Percentiles rank a stretch among this genome's conserved stretches.
phyloP scores from a whole-genome alignment of 768 basidiomycete species.

The Exsudoporus frostii region DNA sequence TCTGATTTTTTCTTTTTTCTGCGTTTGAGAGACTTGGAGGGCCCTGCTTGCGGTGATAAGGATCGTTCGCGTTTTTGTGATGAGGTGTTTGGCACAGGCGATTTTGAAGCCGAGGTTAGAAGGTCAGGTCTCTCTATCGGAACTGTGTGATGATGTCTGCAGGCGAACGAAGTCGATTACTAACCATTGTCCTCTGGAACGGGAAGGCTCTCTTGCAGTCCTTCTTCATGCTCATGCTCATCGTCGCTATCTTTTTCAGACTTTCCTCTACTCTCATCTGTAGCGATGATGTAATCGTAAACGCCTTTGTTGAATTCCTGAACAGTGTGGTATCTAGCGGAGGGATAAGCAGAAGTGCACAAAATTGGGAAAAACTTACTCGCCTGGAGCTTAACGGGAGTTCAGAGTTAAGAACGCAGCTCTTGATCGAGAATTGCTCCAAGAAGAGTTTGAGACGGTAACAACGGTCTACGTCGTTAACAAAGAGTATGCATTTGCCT shows the following conservation, averaged over 20 bases:
- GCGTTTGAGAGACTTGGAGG: slow-evolving; percentile 46
- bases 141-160: slow-evolving; percentile 27
- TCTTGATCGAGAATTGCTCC: slow-evolving; percentile 95
- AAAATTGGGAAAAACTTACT: background rate
- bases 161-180: slow-evolving; percentile 5
- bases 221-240: slow-evolving; percentile 41
- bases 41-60: slow-evolving; percentile 35
- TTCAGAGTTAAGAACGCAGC: slow-evolving; percentile 94
- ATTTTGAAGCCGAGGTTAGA: slow-evolving; percentile 14
- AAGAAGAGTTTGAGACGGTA: slow-evolving; percentile 97
- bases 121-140: slow-evolving; percentile 46
- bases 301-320: slow-evolving; percentile 99
- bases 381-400: slow-evolving; percentile 91
- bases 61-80: slow-evolving; percentile 60
- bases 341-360: slow-evolving; percentile 1
- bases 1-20: slow-evolving; percentile 52
- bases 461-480: slow-evolving; percentile 91
- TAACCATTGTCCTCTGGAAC: slow-evolving; percentile 29
- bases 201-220: background rate
- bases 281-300: slow-evolving; percentile 98
- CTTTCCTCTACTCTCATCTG: slow-evolving; percentile 75
- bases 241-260: slow-evolving; percentile 49
- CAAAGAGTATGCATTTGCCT: slow-evolving; percentile 95
- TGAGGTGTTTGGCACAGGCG: slow-evolving; percentile 5
- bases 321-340: slow-evolving; percentile 82